These are phyloP conservation scores for Penicillium sclerotiorum DNA, from an alignment of 2,329 filamentous ascomycete species.

Conservation along the genomic window DNA sequence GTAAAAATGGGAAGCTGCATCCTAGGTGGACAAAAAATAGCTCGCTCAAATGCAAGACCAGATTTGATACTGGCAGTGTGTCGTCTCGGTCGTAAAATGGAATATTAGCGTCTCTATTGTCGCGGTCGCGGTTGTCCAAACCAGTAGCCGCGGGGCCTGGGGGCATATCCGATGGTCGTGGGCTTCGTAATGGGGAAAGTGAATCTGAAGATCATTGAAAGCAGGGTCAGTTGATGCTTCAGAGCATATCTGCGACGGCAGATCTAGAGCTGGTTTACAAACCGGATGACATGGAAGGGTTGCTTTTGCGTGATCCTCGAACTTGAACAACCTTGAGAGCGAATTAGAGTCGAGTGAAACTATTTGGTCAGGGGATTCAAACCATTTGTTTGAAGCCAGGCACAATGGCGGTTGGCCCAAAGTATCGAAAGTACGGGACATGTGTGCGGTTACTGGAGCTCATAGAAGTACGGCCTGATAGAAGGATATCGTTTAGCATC, in stretches of 20 bases:
- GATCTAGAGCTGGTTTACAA: constrained; percentile 9
- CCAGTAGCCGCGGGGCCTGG: constrained; percentile 21
- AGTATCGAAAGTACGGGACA: constrained; percentile 88
- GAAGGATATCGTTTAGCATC: constrained; percentile 10
- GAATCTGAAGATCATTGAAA: constrained; percentile 32
- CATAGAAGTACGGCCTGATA: constrained; percentile 40
- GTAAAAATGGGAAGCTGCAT: constrained; percentile 83
- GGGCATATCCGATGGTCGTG: constrained; percentile 27
- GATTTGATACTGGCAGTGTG: constrained; percentile 67
- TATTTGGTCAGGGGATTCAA: not conserved
- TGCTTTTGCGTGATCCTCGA: constrained; percentile 55
- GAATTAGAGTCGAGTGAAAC: not conserved
- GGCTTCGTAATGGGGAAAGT: constrained; percentile 38
- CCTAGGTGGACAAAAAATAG: constrained; percentile 81
- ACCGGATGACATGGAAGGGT: constrained; percentile 44
- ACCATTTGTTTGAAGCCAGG: constrained; percentile 95
- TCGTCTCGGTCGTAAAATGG: constrained; percentile 79
- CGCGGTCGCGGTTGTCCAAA: constrained; percentile 27
- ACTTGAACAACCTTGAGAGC: constrained; percentile 53
- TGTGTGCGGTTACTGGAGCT: constrained; percentile 42
- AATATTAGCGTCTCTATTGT: constrained; percentile 46
- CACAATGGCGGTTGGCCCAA: constrained; percentile 87
- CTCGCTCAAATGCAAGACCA: constrained; percentile 76
- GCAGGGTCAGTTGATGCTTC: not conserved
- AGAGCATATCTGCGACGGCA: not conserved